phyloP scores from a whole-genome alignment of 768 basidiomycete species.

The Coprinellus micaceus region DNA sequence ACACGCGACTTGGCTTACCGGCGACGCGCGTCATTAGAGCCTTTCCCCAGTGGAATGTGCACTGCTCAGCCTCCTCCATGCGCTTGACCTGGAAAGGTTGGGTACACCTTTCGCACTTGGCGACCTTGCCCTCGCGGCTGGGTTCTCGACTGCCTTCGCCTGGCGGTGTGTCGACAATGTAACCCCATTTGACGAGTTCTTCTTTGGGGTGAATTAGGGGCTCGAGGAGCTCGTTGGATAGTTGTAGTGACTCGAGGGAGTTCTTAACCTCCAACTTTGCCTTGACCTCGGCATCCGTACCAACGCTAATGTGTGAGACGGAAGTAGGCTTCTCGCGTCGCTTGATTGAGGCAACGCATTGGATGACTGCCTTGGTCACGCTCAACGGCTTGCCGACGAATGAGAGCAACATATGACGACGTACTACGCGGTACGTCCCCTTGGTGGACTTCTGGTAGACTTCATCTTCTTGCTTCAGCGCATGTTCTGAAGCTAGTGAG shows the following conservation, averaged over 20 bases:
- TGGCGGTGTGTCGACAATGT: conserved; percentile 63
- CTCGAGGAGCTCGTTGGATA: conserved; percentile 38
- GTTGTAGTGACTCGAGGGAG: conserved; percentile 7
- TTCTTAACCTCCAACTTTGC: conserved; percentile 43
- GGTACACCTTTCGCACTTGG: conserved; percentile 78
- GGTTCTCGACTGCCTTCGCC: conserved; percentile 64
- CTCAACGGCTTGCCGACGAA: conserved; percentile 9
- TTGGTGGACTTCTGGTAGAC: conserved; percentile 73
- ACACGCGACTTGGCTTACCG: conserved; percentile 42
- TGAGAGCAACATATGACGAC: background rate
- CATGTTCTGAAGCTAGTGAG: conserved; percentile 69
- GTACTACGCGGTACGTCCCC: conserved; percentile 78
- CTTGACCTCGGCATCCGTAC: conserved; percentile 64
- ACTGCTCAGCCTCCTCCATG: conserved; percentile 54
- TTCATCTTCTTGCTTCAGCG: conserved; percentile 77
- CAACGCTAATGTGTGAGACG: conserved; percentile 66
- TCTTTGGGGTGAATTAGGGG: conserved; percentile 56
- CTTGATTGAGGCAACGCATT: conserved; percentile 48
- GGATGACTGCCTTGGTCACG: conserved; percentile 43
- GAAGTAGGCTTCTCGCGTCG: conserved; percentile 52
- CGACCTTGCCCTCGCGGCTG: conserved; percentile 54
- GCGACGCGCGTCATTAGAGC: conserved; percentile 56
- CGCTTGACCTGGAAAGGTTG: conserved; percentile 66
- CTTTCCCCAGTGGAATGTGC: conserved; percentile 83
- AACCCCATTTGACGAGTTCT: conserved; percentile 65